phyloP scores from a whole-genome alignment of 805 yeast species.

The Dipodascopsis uninucleata region DNA sequence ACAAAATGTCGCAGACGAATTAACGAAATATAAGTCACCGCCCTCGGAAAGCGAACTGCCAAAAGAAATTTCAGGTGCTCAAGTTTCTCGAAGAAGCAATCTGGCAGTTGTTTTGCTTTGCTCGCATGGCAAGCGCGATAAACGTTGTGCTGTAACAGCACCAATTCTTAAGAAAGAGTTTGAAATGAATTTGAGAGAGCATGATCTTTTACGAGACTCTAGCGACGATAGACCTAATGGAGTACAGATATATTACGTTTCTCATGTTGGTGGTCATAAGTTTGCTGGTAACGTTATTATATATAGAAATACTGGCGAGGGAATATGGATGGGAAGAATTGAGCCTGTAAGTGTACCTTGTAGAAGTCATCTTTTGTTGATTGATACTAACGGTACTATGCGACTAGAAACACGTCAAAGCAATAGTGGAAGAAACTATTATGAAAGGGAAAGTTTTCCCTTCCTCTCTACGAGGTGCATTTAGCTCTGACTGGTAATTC shows the following conservation, averaged over 20 bases:
- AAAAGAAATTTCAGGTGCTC: slow-evolving; percentile 36
- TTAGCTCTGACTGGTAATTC: slow-evolving; percentile 34
- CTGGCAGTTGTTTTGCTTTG: slow-evolving; percentile 62
- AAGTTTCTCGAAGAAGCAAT: slow-evolving; percentile 34
- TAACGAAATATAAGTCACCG: slow-evolving; percentile 39
- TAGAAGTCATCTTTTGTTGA: not conserved
- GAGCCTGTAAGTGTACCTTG: slow-evolving; percentile 47
- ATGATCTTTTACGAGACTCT: slow-evolving; percentile 68
- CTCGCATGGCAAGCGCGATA: slow-evolving; percentile 88
- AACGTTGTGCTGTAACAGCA: slow-evolving; percentile 90
- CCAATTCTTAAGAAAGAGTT: slow-evolving; percentile 81
- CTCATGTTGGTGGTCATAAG: slow-evolving; percentile 96
- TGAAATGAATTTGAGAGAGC: slow-evolving; percentile 65
- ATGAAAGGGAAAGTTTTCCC: slow-evolving; percentile 67
- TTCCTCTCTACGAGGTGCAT: slow-evolving; percentile 55
- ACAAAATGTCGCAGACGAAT: slow-evolving; percentile 41
- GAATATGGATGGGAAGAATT: slow-evolving; percentile 85
- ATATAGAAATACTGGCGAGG: slow-evolving; percentile 67
- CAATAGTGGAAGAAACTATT: slow-evolving; percentile 73
- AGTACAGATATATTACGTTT: slow-evolving; percentile 62
- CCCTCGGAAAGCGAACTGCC: slow-evolving; percentile 32
- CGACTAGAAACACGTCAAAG: slow-evolving; percentile 53
- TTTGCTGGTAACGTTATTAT: slow-evolving; percentile 85
- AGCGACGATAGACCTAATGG: slow-evolving; percentile 77
- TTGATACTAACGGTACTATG: not conserved